These are phyloP conservation scores for Backusella luteola DNA, from an alignment of 192 early-diverging fungal genomes.

Conservation along the genomic window DNA sequence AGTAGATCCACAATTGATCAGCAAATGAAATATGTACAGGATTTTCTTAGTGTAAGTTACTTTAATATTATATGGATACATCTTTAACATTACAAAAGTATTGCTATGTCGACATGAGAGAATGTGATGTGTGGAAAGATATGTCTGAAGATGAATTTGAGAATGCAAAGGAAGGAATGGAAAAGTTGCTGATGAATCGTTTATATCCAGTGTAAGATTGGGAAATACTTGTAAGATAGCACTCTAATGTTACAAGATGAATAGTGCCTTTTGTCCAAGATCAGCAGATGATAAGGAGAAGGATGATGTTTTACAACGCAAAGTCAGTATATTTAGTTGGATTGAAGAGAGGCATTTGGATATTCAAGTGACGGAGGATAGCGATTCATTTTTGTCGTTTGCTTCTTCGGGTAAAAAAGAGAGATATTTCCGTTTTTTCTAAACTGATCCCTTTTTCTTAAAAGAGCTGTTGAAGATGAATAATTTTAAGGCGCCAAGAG, in stretches of 20 bases:
- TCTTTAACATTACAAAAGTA: constrained; percentile 42
- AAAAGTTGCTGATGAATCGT: constrained; percentile 82
- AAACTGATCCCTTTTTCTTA: not conserved
- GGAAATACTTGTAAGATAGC: too few relatives aligned
- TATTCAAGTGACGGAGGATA: constrained; percentile 56
- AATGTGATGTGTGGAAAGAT: constrained; percentile 63
- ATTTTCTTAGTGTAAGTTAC: constrained; percentile 56
- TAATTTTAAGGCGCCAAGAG: constrained; percentile 80
- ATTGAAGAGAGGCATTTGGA: constrained; percentile 70
- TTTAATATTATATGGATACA: not conserved
- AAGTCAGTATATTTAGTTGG: constrained; percentile 75
- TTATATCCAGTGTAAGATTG: constrained; percentile 53
- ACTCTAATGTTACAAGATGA: too few relatives aligned
- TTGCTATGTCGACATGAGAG: constrained; percentile 66
- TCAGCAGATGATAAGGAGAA: constrained; percentile 75
- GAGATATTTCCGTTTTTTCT: not conserved
- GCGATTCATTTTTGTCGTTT: constrained; percentile 64
- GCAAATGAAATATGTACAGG: constrained; percentile 74
- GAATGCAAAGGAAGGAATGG: constrained; percentile 78
- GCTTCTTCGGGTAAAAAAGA: constrained; percentile 49
- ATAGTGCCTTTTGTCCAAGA: constrained; percentile 62
- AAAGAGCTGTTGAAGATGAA: constrained; percentile 77
- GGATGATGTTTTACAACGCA: constrained; percentile 71
- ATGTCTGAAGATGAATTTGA: constrained; percentile 67
- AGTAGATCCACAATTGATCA: constrained; percentile 65